phyloP scores from a whole-genome alignment of 495 filamentous ascomycete genomes.

The Penicillium waksmanii region DNA sequence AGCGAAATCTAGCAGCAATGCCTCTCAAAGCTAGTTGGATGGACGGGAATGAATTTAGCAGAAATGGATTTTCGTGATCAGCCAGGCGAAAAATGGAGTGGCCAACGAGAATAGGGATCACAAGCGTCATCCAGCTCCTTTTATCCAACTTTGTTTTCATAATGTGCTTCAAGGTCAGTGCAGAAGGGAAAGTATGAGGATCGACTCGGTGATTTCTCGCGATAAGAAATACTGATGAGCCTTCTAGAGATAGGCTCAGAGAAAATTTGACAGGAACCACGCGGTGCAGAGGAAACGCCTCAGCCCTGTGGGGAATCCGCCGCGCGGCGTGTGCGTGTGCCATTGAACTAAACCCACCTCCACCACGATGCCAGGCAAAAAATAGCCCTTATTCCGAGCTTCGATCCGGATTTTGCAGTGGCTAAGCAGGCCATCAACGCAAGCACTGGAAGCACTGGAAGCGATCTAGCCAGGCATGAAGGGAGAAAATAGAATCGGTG shows the following conservation, averaged over 20 bases:
- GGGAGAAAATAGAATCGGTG: not conserved
- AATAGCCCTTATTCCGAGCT: constrained; percentile 12
- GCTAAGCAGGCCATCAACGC: not conserved
- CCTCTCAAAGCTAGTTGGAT: not conserved
- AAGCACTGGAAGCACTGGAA: not conserved
- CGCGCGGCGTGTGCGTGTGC: constrained; percentile 24
- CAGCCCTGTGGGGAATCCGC: constrained; percentile 17
- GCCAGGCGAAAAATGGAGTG: not conserved
- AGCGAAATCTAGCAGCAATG: not conserved
- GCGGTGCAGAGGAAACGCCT: not conserved
- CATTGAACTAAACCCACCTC: constrained; percentile 7
- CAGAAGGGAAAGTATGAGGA: too few species aligned
- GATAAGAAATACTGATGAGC: not conserved
- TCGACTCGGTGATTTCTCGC: too few species aligned
- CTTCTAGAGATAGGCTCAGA: not conserved
- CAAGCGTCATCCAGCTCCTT: too few species aligned
- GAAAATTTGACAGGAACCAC: not conserved
- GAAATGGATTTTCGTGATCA: not conserved
- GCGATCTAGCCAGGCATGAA: not conserved
- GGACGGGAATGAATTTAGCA: constrained; percentile 11
- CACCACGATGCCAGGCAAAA: constrained; percentile 4
- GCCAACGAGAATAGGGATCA: not conserved
- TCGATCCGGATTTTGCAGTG: not conserved
- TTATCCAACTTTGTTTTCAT: too few species aligned
- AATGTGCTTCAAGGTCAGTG: not conserved